Evolutionary conservation across 148 eudicot species (phyloP).

Genomic region (Silene uniflora): DNA sequence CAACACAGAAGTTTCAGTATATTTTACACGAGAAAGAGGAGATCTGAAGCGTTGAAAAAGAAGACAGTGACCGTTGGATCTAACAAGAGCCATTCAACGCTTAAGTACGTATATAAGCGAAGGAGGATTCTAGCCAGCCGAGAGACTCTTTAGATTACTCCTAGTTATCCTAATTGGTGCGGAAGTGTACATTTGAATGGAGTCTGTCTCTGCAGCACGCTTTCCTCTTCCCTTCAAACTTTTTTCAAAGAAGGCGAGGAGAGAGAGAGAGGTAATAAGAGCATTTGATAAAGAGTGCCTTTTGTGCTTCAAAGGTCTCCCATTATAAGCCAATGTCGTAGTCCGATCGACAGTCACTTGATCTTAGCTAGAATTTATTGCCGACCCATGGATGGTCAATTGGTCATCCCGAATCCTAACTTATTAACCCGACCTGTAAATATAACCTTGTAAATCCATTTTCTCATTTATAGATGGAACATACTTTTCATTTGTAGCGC

Average conservation of each 20-base stretch:
- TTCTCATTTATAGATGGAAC: not conserved
- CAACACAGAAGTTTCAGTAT: slow-evolving; percentile 13
- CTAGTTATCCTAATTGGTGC: slow-evolving; percentile 1
- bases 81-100: slow-evolving; percentile 21
- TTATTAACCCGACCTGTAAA: not conserved
- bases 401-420: slow-evolving; percentile 1
- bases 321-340: not conserved
- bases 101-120: slow-evolving; percentile 39
- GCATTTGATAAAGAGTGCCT: not conserved
- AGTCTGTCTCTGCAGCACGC: not conserved
- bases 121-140: slow-evolving; percentile 40
- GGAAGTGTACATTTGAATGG: slow-evolving; percentile 5
- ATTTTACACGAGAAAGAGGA: slow-evolving; percentile 31
- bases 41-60: slow-evolving; percentile 7
- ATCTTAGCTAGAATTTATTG: not conserved
- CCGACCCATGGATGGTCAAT: not conserved
- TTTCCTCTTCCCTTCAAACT: slow-evolving; percentile 17
- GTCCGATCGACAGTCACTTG: not conserved
- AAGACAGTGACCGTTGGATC: slow-evolving; percentile 15
- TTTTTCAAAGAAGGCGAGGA: slow-evolving; percentile 29
- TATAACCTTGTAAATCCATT: not conserved
- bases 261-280: slow-evolving; percentile 9
- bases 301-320: not conserved
- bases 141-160: slow-evolving; percentile 23
- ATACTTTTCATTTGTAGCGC: no score